These are phyloP conservation scores for Solioccasus polychromus DNA, from an alignment of 768 basidiomycete species.

Conservation along the genomic window DNA sequence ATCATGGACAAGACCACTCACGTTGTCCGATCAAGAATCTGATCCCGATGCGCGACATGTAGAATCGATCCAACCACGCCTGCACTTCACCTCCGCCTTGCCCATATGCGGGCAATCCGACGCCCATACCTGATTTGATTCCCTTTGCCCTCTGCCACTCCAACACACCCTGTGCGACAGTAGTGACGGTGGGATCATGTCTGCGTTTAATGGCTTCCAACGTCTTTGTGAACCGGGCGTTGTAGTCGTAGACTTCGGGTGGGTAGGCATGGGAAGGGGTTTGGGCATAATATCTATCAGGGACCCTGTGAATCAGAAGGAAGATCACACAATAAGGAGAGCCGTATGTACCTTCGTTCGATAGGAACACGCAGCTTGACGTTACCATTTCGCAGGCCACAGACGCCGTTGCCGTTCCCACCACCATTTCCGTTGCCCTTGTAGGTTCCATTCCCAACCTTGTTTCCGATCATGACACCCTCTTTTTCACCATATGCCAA, in stretches of 20 bases:
- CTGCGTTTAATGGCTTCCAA: constrained; percentile 88
- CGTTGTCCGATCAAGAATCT: constrained; percentile 97
- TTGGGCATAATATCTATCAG: constrained; percentile 78
- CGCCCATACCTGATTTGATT: constrained; percentile 27
- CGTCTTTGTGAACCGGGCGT: constrained; percentile 82
- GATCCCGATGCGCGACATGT: constrained; percentile 93
- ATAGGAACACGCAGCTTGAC: constrained; percentile 77
- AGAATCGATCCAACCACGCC: constrained; percentile 95
- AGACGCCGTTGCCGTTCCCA: constrained; percentile 26
- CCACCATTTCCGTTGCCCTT: no score
- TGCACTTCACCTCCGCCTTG: constrained; percentile 89
- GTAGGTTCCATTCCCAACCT: constrained; percentile 1
- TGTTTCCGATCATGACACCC: not conserved
- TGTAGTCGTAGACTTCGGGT: constrained; percentile 92
- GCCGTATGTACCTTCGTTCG: constrained; percentile 62
- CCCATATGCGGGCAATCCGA: constrained; percentile 35
- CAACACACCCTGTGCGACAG: constrained; percentile 92
- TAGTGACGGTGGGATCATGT: constrained; percentile 97
- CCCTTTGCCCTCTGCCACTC: constrained; percentile 80
- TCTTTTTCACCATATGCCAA: constrained; percentile 6
- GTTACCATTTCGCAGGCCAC: constrained; percentile 47
- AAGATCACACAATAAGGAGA: not conserved
- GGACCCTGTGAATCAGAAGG: not conserved
- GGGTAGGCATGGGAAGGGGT: constrained; percentile 76
- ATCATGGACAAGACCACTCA: constrained; percentile 38